Percentiles rank a stretch among this genome's conserved stretches.
These are phyloP conservation scores for Crithidia brevicula DNA, from an alignment of 208 protist genomes.

Conservation along the genomic window DNA sequence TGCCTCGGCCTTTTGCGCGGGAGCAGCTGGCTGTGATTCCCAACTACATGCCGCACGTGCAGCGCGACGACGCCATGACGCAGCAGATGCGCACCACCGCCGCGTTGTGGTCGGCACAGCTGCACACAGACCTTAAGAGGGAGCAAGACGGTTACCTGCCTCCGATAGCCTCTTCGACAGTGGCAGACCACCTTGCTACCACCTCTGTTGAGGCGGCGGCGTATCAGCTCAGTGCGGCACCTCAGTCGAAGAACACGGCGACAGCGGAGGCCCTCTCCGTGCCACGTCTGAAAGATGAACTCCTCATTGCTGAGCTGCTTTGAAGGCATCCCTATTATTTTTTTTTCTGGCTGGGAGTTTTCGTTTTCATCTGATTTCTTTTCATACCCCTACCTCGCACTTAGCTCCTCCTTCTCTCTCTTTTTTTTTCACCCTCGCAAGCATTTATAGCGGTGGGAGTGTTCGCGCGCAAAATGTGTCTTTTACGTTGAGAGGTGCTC, in stretches of 20 bases:
- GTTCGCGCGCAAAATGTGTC: too few relatives aligned
- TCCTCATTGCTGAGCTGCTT: slow-evolving; percentile 56
- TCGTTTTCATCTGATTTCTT: background rate
- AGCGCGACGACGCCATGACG: slow-evolving; percentile 39
- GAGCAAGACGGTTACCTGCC: background rate
- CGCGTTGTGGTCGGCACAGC: background rate
- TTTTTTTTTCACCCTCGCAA: too few relatives aligned
- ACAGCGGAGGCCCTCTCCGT: slow-evolving; percentile 7
- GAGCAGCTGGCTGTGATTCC: slow-evolving; percentile 42
- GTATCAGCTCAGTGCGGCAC: background rate
- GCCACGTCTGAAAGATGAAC: slow-evolving; percentile 60
- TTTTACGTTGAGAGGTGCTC: too few relatives aligned
- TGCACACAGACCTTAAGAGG: background rate
- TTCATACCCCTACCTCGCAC: background rate
- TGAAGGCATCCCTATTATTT: background rate
- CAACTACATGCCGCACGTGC: slow-evolving; percentile 69
- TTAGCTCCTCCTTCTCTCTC: background rate
- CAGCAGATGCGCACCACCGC: background rate
- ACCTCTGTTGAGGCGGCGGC: background rate
- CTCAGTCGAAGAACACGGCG: background rate
- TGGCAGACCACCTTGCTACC: too few relatives aligned
- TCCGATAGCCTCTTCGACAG: too few relatives aligned
- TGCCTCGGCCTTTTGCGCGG: slow-evolving; percentile 57
- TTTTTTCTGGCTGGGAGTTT: background rate
- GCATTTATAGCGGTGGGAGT: too few relatives aligned